These are phyloP conservation scores for Amanita jacksonii DNA, from an alignment of 768 basidiomycete genomes.

Conservation along the genomic window DNA sequence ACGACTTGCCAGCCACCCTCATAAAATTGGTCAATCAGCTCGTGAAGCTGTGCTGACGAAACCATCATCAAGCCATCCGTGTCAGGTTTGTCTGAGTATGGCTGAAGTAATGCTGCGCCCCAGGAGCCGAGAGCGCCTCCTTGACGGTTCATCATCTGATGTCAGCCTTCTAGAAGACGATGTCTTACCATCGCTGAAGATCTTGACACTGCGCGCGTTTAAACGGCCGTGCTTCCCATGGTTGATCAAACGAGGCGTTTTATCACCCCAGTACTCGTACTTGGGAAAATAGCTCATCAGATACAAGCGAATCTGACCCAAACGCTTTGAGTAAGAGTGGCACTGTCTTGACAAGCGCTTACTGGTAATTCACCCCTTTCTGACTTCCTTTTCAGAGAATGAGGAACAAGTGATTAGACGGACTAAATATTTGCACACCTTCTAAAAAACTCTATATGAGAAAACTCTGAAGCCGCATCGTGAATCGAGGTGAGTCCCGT, in stretches of 20 bases:
- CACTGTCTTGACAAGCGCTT: conserved; percentile 15
- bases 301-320: conserved; percentile 12
- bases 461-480: conserved; percentile 54
- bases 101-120: conserved; percentile 82
- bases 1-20: conserved; percentile 80
- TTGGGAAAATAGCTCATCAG: conserved; percentile 43
- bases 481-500: conserved; percentile 83
- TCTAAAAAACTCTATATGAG: conserved; percentile 53
- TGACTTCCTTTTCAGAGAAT: conserved; percentile 43
- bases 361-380: conserved; percentile 62
- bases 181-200: conserved; percentile 61
- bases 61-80: conserved; percentile 62
- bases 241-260: conserved; percentile 47
- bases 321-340: not conserved
- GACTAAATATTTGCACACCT: conserved; percentile 30
- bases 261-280: conserved; percentile 57
- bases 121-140: conserved; percentile 80
- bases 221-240: conserved; percentile 48
- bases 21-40: conserved; percentile 54
- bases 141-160: not conserved
- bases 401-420: not conserved
- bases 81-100: conserved; percentile 74
- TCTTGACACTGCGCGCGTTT: conserved; percentile 58
- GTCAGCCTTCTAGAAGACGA: not conserved
- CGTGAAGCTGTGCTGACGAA: conserved; percentile 40